Base-by-base conservation (phyloP, 2,329 filamentous ascomycete genomes). In the Fusarium equiseti region DNA sequence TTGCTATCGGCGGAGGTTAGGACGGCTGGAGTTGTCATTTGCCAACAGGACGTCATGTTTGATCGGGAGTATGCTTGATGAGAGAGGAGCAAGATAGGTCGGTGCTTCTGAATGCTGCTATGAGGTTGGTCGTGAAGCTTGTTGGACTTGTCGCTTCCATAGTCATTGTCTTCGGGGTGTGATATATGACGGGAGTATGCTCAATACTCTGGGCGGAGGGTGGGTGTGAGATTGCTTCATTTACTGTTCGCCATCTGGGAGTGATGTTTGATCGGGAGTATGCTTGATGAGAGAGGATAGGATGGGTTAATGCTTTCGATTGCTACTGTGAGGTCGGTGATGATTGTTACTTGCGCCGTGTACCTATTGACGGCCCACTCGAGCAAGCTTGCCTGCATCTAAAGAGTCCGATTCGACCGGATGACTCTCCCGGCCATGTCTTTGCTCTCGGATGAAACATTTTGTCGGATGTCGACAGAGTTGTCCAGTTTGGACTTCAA, bases 151-250 rank as follows among this genome's bases (percentile, higher is more conserved):
- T 31, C 3, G 5, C 4, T 35, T 18, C 16, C 15, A 16, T 0
- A 8, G 8, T 16, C 4, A 2, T 32, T 32, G 31, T 5, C 15
- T 2, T 32, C 0, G 15, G 8, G 8, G 8, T 32, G 4, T 32
- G 15, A 9, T 32, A 32, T 16, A 5, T 8, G 15, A 9, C 4
- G 8, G 8, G 0, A 32, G 31, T 32, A 32, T 32, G 15, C 31
- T 16, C 0, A 0, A 16, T 16, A 8, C 4, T 16, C 8, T 32
- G 4, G 1, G 8, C 1, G 15, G 31, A 32, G 31, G 8, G 4
- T 35, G 31, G 31, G 31, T 35, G 31, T 35, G 31, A 9, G 4
- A 16, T 16, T 9, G 15, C 15, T 16, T 16, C 15, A 5, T 32
- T 9, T 16, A 9, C 15, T 35, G 5, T 11, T 38, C 11, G 10